These are phyloP conservation scores for Fusarium luffae DNA, from an alignment of 2,329 filamentous ascomycete species.

Conservation along the genomic window DNA sequence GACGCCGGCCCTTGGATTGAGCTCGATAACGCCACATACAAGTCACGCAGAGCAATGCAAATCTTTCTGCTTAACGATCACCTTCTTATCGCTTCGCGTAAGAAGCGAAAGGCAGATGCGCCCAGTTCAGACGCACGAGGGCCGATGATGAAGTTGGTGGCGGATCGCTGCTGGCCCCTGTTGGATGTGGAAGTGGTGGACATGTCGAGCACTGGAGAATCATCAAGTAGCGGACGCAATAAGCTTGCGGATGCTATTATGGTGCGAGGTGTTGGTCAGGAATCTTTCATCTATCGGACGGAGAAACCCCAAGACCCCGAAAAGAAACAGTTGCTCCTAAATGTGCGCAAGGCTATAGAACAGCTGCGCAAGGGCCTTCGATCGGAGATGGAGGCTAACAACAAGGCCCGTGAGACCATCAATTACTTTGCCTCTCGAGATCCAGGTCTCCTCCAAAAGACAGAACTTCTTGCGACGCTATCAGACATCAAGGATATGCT, in stretches of 20 bases:
- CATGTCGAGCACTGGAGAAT: conserved; percentile 75
- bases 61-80: conserved; percentile 96
- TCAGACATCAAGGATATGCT: conserved; percentile 87
- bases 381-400: conserved; percentile 87
- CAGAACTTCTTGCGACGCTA: conserved; percentile 80
- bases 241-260: conserved; percentile 88
- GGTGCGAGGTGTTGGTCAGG: conserved; percentile 84
- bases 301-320: conserved; percentile 82
- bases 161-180: conserved; percentile 93
- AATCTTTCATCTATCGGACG: conserved; percentile 94
- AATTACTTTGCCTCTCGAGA: conserved; percentile 87
- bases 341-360: conserved; percentile 92
- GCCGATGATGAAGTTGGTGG: conserved; percentile 80
- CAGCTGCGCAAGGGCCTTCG: conserved; percentile 87
- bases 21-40: conserved; percentile 97
- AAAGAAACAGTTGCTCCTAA: conserved; percentile 84
- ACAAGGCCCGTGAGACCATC: conserved; percentile 84
- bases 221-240: conserved; percentile 61
- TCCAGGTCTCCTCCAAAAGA: conserved; percentile 79
- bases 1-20: conserved; percentile 96
- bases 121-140: conserved; percentile 61
- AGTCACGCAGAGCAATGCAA: conserved; percentile 87
- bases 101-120: conserved; percentile 88
- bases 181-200: conserved; percentile 94
- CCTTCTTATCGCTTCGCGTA: conserved; percentile 87